phyloP scores from a whole-genome alignment of 495 filamentous ascomycete genomes.

The Aspergillus sclerotioniger region DNA sequence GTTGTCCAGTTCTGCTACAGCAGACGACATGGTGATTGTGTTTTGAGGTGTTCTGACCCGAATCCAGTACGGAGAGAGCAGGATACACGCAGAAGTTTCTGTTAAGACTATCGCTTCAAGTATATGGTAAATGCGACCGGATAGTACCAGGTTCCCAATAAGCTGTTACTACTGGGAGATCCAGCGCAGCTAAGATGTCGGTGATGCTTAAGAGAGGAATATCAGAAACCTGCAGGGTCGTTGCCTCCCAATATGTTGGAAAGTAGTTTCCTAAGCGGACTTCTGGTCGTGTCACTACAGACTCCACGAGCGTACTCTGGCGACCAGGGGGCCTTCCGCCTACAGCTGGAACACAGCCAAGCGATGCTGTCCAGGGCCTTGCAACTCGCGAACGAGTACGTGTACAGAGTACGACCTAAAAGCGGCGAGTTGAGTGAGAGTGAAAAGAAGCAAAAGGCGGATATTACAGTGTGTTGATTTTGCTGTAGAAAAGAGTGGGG shows the following conservation, averaged over 20 bases:
- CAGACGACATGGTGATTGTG: constrained; percentile 62
- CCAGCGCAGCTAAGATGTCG: constrained; percentile 20
- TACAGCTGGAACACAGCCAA: constrained; percentile 50
- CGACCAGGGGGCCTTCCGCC: constrained; percentile 36
- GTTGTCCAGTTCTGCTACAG: constrained; percentile 85
- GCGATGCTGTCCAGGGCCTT: constrained; percentile 33
- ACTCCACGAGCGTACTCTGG: constrained; percentile 37
- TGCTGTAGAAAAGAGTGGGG: constrained; percentile 16
- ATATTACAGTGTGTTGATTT: constrained; percentile 12
- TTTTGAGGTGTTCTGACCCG: constrained; percentile 10
- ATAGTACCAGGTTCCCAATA: constrained; percentile 13
- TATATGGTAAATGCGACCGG: constrained; percentile 14
- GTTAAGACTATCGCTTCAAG: constrained; percentile 17
- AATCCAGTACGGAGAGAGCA: constrained; percentile 17
- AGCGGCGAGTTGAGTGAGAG: constrained; percentile 30
- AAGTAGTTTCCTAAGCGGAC: constrained; percentile 26
- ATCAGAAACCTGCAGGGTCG: constrained; percentile 13
- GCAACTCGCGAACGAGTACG: constrained; percentile 35
- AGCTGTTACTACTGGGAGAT: constrained; percentile 29
- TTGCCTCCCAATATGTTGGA: constrained; percentile 12
- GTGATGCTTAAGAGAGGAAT: constrained; percentile 17
- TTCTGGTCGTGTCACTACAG: constrained; percentile 44
- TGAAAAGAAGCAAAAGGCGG: constrained; percentile 19
- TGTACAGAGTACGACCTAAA: constrained; percentile 38
- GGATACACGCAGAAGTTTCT: constrained; percentile 16